Conservation (phyloP, 192 early-diverging fungal genomes). For the Fimicolochytrium jonesii region DNA sequence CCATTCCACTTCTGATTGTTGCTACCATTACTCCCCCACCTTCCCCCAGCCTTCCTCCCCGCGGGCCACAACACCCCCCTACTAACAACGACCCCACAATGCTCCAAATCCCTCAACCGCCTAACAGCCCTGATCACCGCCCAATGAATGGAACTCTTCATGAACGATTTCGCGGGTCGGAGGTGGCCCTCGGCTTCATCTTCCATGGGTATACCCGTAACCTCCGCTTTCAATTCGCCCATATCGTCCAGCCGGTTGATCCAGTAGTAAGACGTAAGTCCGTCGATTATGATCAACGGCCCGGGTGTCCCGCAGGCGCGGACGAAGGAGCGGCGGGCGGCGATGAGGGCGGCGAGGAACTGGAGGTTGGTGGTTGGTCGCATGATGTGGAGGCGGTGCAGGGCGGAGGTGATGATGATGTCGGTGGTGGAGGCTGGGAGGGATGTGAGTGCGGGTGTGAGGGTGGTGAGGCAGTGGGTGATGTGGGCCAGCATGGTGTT, state of each 20-base stretch:
- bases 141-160: neutral
- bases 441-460: neutral
- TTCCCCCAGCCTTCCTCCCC: neutral
- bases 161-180: neutral
- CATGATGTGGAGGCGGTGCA: neutral
- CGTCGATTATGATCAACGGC: constrained; percentile 4
- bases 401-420: neutral
- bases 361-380: neutral
- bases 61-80: neutral
- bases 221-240: neutral
- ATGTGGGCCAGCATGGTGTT: constrained; percentile 7
- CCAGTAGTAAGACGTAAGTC: constrained; percentile 8
- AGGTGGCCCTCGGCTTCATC: neutral
- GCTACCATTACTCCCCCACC: too few relatives aligned
- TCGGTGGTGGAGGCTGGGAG: neutral
- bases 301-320: neutral
- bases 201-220: neutral
- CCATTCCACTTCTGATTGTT: too few relatives aligned
- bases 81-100: neutral
- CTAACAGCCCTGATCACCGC: neutral
- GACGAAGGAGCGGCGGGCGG: neutral
- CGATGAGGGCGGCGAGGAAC: constrained; percentile 1
- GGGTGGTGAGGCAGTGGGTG: neutral
- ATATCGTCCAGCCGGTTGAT: constrained; percentile 7
- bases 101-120: neutral